phyloP scores from a whole-genome alignment of 2,329 filamentous ascomycete species.

The Colletotrichum chrysophilum region DNA sequence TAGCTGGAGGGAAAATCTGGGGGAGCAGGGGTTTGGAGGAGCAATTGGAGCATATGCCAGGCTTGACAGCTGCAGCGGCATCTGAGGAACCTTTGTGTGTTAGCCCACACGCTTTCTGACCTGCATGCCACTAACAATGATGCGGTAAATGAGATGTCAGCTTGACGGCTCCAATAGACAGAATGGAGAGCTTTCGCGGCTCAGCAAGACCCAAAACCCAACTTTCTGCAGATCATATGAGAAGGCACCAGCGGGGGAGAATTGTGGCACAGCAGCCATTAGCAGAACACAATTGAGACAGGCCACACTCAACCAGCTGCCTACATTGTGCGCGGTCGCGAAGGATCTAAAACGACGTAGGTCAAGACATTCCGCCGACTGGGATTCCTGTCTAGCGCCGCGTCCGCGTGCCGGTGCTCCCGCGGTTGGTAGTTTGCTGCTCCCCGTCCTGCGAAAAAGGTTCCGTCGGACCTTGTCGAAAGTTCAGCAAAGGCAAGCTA shows the following conservation, averaged over 20 bases:
- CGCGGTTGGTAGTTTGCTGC: not conserved
- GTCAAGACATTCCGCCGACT: slow-evolving; percentile 14
- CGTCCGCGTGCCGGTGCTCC: not conserved
- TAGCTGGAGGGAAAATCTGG: not conserved
- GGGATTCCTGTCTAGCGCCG: not conserved
- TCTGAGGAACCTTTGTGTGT: not conserved
- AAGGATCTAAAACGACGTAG: slow-evolving; percentile 14
- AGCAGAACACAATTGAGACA: not conserved
- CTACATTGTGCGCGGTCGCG: not conserved
- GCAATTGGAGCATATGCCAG: not conserved
- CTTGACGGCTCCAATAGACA: not conserved
- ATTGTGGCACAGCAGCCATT: not conserved
- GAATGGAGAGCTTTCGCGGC: not conserved
- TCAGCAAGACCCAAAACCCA: not conserved
- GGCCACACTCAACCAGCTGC: not conserved
- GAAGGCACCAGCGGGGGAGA: not conserved
- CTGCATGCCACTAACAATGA: not conserved
- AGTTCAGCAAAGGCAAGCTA: not conserved
- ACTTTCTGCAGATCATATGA: not conserved
- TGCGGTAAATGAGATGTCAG: not conserved
- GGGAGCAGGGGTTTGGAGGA: not conserved
- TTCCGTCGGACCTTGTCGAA: not conserved
- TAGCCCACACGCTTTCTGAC: not conserved
- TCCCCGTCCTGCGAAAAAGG: not conserved
- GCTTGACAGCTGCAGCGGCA: not conserved